Evolutionary conservation across 768 basidiomycete species (phyloP), one percentile per base, ranked within the genome.

Genomic region (Kockovaella imperatae): DNA sequence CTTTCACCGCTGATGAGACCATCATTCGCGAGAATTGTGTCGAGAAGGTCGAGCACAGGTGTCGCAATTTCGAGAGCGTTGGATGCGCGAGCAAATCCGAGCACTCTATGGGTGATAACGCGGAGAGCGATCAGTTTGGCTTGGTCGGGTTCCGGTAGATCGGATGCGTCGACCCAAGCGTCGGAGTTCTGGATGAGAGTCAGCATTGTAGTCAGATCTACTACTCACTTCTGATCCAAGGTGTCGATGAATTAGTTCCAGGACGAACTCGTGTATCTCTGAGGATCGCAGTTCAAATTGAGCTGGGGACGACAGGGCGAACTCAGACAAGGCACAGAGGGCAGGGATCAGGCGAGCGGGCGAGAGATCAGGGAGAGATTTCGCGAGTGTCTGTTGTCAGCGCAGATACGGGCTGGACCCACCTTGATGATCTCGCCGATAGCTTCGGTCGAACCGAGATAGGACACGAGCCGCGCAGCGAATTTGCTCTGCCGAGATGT

Each of bases 261-360:
- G 48, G 25, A 91, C 70, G 66, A 84, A 84, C 0, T 74, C 69
- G 70, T 83, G 83, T 41, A 96, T 78, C 13, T 78, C 75, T 24
- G 85, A 84, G 64, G 86, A 86, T 67, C 78, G 80, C 30, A 77
- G 73, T 66, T 96, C 89, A 52, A 96, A 89, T 2, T 80, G 79
- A 14, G 80, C 78, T 0, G 83, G 81, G 1, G 78, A 77, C 29
- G 79, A 78, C 8, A 77, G 76, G 0, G 85, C 82, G 23, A 95
- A 69, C 62, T 95, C 84, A 0, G 78, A 78, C 5, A 97, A 76
- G 0, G 82, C 84, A 1, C 82, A 77, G 1, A 86, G 73, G 86
- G 78, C 0, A 82, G 79, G 1, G 87, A 75, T 10, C 69, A n/a
- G n/a, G n/a, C n/a, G n/a, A n/a, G n/a, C n/a, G n/a, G n/a, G n/a